Percentiles rank a stretch among this genome's conserved stretches.
phyloP scores from a whole-genome alignment of 164 flowering plant species.

The Umbellularia californica region DNA sequence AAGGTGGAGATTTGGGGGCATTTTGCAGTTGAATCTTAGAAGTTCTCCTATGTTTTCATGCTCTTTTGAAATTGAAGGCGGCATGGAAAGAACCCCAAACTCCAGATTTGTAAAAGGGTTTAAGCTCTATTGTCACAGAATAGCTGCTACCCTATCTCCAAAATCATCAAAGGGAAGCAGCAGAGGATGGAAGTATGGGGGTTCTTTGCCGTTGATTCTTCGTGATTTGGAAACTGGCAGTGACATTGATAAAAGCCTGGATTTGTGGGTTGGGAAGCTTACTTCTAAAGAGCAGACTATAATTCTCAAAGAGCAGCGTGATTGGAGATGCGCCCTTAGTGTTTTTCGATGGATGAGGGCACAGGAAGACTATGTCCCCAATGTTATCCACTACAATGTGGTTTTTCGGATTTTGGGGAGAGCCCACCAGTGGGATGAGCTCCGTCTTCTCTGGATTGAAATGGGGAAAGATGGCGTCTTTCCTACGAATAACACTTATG shows the following conservation, averaged over 20 bases:
- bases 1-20: constrained; percentile 53
- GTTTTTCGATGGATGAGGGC: constrained; percentile 75
- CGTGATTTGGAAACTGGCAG: constrained; percentile 39
- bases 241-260: constrained; percentile 44
- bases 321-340: constrained; percentile 54
- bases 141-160: constrained; percentile 19
- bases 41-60: constrained; percentile 7
- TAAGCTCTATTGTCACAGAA: constrained; percentile 34
- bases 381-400: constrained; percentile 84
- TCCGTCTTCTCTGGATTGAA: constrained; percentile 84
- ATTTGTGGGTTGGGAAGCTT: constrained; percentile 40
- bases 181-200: constrained; percentile 51
- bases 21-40: constrained; percentile 48
- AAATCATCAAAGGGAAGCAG: constrained; percentile 18
- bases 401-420: constrained; percentile 70
- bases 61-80: neutral
- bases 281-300: constrained; percentile 79
- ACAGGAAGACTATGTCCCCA: constrained; percentile 61
- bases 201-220: constrained; percentile 52
- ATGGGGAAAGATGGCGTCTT: constrained; percentile 73
- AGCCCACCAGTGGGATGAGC: constrained; percentile 81
- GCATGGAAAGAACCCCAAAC: neutral
- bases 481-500: constrained; percentile 74
- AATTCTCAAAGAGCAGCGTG: constrained; percentile 72
- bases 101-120: constrained; percentile 28